Evolutionary conservation across 2,329 filamentous ascomycete species (phyloP).

Genomic region (Pseudocercospora crystallina): DNA sequence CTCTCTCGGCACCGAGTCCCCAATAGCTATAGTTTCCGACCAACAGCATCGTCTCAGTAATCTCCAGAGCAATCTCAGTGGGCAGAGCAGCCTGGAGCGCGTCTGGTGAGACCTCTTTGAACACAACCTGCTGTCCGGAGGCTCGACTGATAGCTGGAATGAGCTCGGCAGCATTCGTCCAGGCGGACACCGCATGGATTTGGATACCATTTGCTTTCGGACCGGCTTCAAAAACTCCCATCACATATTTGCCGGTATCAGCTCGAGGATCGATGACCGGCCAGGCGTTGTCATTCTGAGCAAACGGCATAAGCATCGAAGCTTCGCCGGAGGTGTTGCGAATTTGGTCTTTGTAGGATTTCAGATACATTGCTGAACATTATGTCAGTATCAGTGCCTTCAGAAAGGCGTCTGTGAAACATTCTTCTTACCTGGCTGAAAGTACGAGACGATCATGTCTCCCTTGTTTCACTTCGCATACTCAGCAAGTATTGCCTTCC

Average conservation of each 20-base stretch:
- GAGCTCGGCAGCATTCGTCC: slow-evolving; percentile 30
- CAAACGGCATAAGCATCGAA: slow-evolving; percentile 25
- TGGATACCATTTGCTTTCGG: slow-evolving; percentile 25
- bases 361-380: slow-evolving; percentile 18
- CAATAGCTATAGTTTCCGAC: slow-evolving; percentile 31
- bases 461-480: slow-evolving; percentile 32
- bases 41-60: slow-evolving; percentile 30
- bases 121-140: slow-evolving; percentile 26
- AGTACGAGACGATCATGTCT: slow-evolving; percentile 26
- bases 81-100: slow-evolving; percentile 27
- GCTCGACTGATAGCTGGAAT: slow-evolving; percentile 21
- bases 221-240: slow-evolving; percentile 30
- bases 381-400: too few species aligned
- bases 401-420: background rate
- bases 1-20: slow-evolving; percentile 26
- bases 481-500: slow-evolving; percentile 37
- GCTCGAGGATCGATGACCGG: slow-evolving; percentile 28
- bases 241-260: slow-evolving; percentile 32
- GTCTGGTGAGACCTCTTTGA: slow-evolving; percentile 25
- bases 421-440: slow-evolving; percentile 18
- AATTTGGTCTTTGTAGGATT: slow-evolving; percentile 6
- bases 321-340: slow-evolving; percentile 16
- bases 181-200: slow-evolving; percentile 27
- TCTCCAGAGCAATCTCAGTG: slow-evolving; percentile 24
- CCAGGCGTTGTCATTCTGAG: slow-evolving; percentile 23